Evolutionary conservation across 2,329 filamentous ascomycete genomes (phyloP).

Genomic region (Diplocarpon rosae): DNA sequence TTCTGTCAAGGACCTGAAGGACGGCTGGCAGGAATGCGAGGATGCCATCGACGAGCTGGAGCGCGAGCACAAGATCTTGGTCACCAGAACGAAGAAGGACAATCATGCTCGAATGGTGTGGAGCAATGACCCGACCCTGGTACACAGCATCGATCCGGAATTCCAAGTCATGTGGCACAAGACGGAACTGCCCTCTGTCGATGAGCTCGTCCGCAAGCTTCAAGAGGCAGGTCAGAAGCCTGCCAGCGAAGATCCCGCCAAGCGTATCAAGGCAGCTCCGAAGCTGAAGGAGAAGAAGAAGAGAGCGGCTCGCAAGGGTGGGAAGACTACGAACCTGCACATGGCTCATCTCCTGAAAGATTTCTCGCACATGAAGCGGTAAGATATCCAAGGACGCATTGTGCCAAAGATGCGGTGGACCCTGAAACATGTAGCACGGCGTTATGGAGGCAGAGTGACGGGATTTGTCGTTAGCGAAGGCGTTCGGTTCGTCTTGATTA

Average conservation of each 20-base stretch:
- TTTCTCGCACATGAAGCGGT: slow-evolving; percentile 24
- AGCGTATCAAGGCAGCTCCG: slow-evolving; percentile 26
- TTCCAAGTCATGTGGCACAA: slow-evolving; percentile 78
- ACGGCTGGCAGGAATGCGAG: slow-evolving; percentile 85
- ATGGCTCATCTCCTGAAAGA: slow-evolving; percentile 28
- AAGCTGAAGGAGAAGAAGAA: slow-evolving; percentile 30
- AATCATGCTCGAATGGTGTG: slow-evolving; percentile 77
- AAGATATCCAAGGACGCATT: neutral
- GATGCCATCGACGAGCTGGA: slow-evolving; percentile 70
- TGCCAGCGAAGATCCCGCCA: slow-evolving; percentile 29
- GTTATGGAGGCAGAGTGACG: no score
- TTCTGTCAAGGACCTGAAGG: slow-evolving; percentile 81
- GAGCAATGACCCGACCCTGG: slow-evolving; percentile 72
- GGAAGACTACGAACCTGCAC: slow-evolving; percentile 28
- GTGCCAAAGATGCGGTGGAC: no score
- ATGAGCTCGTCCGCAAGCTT: slow-evolving; percentile 31
- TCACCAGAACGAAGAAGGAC: slow-evolving; percentile 88
- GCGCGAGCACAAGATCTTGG: slow-evolving; percentile 65
- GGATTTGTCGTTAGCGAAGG: no score
- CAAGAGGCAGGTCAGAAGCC: slow-evolving; percentile 30
- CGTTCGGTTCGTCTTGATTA: no score
- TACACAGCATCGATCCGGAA: slow-evolving; percentile 66
- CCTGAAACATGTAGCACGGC: no score
- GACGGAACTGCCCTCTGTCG: slow-evolving; percentile 54
- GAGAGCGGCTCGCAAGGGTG: slow-evolving; percentile 26